Evolutionary conservation across 495 filamentous ascomycete species (phyloP).

Genomic region (Xylaria nigripes): DNA sequence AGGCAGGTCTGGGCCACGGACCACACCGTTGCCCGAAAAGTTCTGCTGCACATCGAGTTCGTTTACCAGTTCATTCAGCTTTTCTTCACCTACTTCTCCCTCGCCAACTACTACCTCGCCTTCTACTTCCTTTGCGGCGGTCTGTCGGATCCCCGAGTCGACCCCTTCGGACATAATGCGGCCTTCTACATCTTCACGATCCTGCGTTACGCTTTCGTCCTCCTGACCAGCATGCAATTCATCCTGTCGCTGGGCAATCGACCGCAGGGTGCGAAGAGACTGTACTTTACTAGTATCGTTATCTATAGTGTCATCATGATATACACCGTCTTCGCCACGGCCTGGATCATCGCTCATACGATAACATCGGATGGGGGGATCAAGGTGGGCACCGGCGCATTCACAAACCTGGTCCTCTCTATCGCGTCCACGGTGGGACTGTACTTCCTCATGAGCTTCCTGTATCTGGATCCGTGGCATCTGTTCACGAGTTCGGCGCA

Average conservation of each 20-base stretch:
- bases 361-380: conserved; percentile 49
- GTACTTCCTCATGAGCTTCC: conserved; percentile 91
- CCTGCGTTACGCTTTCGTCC: conserved; percentile 71
- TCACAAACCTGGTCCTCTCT: conserved; percentile 92
- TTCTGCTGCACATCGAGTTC: conserved; percentile 91
- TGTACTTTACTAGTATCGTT: conserved; percentile 82
- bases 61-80: conserved; percentile 88
- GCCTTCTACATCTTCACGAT: conserved; percentile 79
- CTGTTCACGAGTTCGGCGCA: conserved; percentile 93
- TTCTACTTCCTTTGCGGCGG: conserved; percentile 98
- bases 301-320: conserved; percentile 89
- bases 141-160: conserved; percentile 68
- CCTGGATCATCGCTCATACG: conserved; percentile 81
- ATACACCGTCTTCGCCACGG: conserved; percentile 80
- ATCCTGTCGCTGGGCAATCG: conserved; percentile 98
- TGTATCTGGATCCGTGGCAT: conserved; percentile 98
- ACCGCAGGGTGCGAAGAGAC: conserved; percentile 88
- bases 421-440: conserved; percentile 81
- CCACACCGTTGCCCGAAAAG: conserved; percentile 80
- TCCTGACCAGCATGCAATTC: conserved; percentile 90
- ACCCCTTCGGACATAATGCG: conserved; percentile 84
- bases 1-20: conserved; percentile 90
- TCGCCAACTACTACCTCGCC: conserved; percentile 97
- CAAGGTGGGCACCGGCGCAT: conserved; percentile 69
- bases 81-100: conserved; percentile 93